Conservation (phyloP, 192 early-diverging fungal species). For the Rhizoclosmatium globosum region DNA sequence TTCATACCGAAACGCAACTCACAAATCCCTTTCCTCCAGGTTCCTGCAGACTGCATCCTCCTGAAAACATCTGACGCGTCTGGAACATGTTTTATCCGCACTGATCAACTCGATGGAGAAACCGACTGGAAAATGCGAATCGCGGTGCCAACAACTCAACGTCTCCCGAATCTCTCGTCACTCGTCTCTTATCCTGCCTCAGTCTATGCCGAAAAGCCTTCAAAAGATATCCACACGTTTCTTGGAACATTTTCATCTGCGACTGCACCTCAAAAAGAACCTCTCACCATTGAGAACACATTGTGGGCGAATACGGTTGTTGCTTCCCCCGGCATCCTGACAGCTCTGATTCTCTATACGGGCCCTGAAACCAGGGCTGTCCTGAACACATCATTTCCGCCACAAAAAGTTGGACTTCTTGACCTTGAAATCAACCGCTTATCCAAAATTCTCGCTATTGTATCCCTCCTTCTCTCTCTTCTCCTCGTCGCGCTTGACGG, state of each 20-base stretch:
- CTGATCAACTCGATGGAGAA: slow-evolving; percentile 97
- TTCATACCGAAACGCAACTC: too few relatives aligned
- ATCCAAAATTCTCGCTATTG: slow-evolving; percentile 90
- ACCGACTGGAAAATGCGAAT: slow-evolving; percentile 96
- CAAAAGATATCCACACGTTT: slow-evolving; percentile 89
- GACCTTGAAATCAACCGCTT: slow-evolving; percentile 92
- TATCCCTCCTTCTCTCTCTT: slow-evolving; percentile 83
- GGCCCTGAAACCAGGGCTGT: slow-evolving; percentile 93
- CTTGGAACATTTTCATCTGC: slow-evolving; percentile 8
- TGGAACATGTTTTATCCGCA: slow-evolving; percentile 94
- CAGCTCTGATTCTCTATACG: slow-evolving; percentile 90
- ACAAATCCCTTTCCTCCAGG: slow-evolving; percentile 33
- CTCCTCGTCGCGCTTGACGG: slow-evolving; percentile 90
- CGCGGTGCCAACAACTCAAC: slow-evolving; percentile 85
- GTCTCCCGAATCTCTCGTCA: slow-evolving; percentile 63
- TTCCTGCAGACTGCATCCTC: slow-evolving; percentile 92
- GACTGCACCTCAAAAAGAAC: slow-evolving; percentile 50
- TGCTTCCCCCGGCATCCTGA: slow-evolving; percentile 82
- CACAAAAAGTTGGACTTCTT: slow-evolving; percentile 89
- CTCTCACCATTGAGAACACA: slow-evolving; percentile 88
- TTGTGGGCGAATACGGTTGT: slow-evolving; percentile 96
- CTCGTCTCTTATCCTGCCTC: slow-evolving; percentile 72
- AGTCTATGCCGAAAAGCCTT: slow-evolving; percentile 89
- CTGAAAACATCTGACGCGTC: slow-evolving; percentile 81
- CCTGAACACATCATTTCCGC: slow-evolving; percentile 93